Evolutionary conservation across 2,329 filamentous ascomycete genomes (phyloP).

Genomic region (Dactylellina sp.): DNA sequence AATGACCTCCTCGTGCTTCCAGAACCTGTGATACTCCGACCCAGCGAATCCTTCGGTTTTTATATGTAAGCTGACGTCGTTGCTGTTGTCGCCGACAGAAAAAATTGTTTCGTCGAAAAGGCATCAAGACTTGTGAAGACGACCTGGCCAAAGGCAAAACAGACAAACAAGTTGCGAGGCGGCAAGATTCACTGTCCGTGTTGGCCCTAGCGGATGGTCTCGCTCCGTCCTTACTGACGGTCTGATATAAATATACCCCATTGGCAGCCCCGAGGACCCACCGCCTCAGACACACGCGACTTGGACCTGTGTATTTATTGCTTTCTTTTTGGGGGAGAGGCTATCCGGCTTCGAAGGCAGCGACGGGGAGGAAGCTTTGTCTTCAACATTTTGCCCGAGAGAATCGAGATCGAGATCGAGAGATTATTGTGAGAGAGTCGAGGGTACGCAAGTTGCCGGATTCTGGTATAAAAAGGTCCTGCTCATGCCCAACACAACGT

Average conservation of each 20-base stretch:
- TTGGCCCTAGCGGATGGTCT: conserved; percentile 36
- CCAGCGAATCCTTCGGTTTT: conserved; percentile 26
- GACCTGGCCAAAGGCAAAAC: conserved; percentile 21
- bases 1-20: conserved; percentile 35
- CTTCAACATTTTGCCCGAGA: no score
- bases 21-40: conserved; percentile 38
- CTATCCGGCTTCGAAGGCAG: conserved; percentile 8
- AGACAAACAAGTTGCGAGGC: conserved; percentile 3
- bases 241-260: conserved; percentile 46
- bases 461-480: conserved; percentile 39
- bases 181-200: conserved; percentile 13
- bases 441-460: conserved; percentile 1
- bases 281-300: conserved; percentile 46
- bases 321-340: conserved; percentile 6
- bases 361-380: conserved; percentile 26
- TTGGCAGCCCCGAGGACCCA: conserved; percentile 44
- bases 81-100: conserved; percentile 25
- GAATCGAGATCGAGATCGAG: background rate
- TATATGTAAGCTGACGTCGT: conserved; percentile 56
- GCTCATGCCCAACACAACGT: conserved; percentile 55
- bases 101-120: conserved; percentile 26
- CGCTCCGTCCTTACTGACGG: conserved; percentile 38
- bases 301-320: conserved; percentile 14
- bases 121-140: conserved; percentile 29
- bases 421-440: background rate